Evolutionary conservation across 2,329 filamentous ascomycete species (phyloP), one percentile per base, ranked within the genome.

Genomic region (Neocatenulostroma microsporum): DNA sequence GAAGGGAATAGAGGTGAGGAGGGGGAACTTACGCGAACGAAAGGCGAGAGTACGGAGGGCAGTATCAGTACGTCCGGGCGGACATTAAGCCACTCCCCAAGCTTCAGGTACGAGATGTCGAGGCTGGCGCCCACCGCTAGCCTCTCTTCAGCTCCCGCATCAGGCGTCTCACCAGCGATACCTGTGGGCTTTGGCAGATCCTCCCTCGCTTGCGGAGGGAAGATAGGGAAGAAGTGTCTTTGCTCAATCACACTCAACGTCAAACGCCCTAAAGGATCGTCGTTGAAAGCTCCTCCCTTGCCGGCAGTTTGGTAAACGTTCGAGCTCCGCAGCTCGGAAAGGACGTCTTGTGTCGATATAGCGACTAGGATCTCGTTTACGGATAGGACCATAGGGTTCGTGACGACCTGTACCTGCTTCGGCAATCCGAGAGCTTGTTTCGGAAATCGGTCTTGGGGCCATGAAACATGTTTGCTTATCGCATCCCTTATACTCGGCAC

Each of bases 41-140:
- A 94, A 3, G 87, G 82, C 17, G 84, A 84, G 48, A 96, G 62
- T 30, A 82, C 74, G 53, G 86, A 94, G 2, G 91, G 89, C 31
- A 83, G 69, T 30, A 96, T 69, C 54, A 96, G 63, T 24, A 96
- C 72, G 62, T 98, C 91, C 0, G 88, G 91, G 35, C 80, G 70
- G 3, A 87, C 82, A 45, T 82, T 84, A 53, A 91, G 73, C 78
- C 94, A 94, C 62, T 96, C 91, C 13, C 85, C 87, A 13, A 96
- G 65, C 63, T 91, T 89, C 48, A 93, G 58, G 62, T 91, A 94
- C 45, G 80, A 80, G 14, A 84, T 66, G 60, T 98, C 91, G 34
- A 96, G 59, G 68, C 82, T 80, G 1, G 85, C 78, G 0, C 88
- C 88, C 0, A 82, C 79, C 4, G 76, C 77, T 23, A 75, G 51